Percentiles rank a stretch among this genome's conserved stretches.
Conservation (phyloP, 139 green algal species). For the Eudorina sp. region DNA sequence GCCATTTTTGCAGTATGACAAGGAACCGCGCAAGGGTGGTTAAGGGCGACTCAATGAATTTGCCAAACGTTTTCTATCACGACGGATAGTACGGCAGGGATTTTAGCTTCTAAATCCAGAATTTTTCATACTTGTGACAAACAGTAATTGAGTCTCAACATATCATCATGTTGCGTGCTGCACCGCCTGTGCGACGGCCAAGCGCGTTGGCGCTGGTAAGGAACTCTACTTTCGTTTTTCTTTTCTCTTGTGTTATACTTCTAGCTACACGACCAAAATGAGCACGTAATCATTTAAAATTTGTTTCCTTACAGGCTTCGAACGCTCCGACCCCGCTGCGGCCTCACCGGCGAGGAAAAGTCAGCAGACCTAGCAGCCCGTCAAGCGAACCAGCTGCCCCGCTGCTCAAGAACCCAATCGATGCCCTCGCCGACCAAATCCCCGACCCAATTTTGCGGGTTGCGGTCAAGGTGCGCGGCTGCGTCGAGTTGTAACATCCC, state of each 20-base stretch:
- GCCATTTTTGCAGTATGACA: too few relatives aligned
- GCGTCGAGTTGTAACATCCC: too few relatives aligned
- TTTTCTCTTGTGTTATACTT: background rate
- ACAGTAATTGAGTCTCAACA: too few relatives aligned
- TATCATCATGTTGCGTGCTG: background rate
- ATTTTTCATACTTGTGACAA: too few relatives aligned
- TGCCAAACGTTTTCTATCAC: too few relatives aligned
- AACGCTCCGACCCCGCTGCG: background rate
- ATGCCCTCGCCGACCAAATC: conserved; percentile 33
- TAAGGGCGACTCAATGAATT: too few relatives aligned
- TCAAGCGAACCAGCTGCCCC: too few relatives aligned
- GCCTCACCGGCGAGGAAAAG: background rate
- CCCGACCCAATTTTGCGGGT: conserved; percentile 43
- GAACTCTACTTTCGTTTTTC: background rate
- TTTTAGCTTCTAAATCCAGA: too few relatives aligned
- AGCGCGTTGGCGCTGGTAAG: background rate
- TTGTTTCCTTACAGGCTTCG: background rate
- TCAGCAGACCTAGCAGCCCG: background rate
- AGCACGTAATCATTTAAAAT: background rate
- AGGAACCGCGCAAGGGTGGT: too few relatives aligned
- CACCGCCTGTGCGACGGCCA: background rate
- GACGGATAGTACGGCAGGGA: too few relatives aligned
- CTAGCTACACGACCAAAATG: background rate
- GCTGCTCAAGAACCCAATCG: background rate
- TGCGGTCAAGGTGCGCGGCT: conserved; percentile 40